phyloP scores from a whole-genome alignment of 805 yeast genomes.

The Lipomyces yamadae region DNA sequence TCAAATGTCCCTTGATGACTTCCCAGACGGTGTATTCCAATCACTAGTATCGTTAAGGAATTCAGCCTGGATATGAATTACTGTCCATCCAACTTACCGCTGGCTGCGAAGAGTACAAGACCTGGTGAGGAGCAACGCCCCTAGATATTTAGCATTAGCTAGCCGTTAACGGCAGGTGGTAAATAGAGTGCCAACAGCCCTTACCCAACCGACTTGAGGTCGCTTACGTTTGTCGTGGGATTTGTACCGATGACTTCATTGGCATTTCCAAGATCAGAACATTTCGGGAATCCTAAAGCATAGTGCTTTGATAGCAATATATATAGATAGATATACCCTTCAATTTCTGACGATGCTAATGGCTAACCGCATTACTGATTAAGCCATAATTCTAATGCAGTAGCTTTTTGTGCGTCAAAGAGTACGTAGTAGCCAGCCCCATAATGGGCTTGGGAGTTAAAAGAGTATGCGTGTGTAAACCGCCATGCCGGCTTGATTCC shows the following conservation, averaged over 20 bases:
- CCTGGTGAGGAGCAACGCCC: neutral
- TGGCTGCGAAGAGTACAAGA: neutral
- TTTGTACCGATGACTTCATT: neutral
- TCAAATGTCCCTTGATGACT: neutral
- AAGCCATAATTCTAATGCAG: neutral
- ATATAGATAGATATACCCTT: neutral
- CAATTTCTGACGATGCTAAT: neutral
- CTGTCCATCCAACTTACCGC: neutral
- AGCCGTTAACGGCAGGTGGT: neutral
- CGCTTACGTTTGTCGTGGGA: neutral
- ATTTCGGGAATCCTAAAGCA: neutral
- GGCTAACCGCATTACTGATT: neutral
- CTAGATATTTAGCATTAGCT: neutral
- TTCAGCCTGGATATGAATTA: neutral
- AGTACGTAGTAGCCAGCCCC: too few relatives aligned
- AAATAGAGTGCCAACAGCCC: neutral
- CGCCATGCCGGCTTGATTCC: neutral
- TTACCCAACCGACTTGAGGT: neutral
- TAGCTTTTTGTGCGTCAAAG: too few relatives aligned
- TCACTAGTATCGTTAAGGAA: neutral
- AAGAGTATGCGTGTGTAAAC: neutral
- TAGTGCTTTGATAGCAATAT: neutral
- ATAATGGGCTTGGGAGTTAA: neutral
- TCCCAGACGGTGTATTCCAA: neutral
- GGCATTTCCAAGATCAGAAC: neutral